Percentiles rank a stretch among this genome's conserved stretches.
phyloP scores from a whole-genome alignment of 2,329 filamentous ascomycete genomes.

The Esteya vermicola region DNA sequence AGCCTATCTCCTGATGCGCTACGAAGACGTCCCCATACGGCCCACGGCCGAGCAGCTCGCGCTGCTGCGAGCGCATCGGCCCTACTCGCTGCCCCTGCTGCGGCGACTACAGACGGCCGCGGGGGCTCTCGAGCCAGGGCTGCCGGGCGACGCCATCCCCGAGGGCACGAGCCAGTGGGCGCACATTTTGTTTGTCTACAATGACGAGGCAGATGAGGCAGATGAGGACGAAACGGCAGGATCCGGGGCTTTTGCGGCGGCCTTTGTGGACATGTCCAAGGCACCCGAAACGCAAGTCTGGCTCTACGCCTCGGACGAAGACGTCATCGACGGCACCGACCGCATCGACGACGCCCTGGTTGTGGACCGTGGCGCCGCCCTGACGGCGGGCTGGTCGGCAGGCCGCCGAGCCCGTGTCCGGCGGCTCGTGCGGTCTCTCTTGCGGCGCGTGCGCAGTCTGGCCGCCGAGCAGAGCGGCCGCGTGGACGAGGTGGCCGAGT shows the following conservation, averaged over 20 bases:
- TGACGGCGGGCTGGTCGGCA: slow-evolving; percentile 4
- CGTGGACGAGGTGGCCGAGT: slow-evolving; percentile 9
- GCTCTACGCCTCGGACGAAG: slow-evolving; percentile 42
- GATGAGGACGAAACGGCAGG: slow-evolving; percentile 10
- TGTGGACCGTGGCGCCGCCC: slow-evolving; percentile 12
- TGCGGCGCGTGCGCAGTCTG: slow-evolving; percentile 15
- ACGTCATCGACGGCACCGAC: slow-evolving; percentile 6
- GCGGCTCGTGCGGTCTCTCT: slow-evolving; percentile 18
- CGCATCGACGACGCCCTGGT: slow-evolving; percentile 11
- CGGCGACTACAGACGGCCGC: slow-evolving; percentile 44
- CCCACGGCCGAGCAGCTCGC: slow-evolving; percentile 21
- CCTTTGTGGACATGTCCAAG: slow-evolving; percentile 46
- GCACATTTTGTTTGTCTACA: neutral
- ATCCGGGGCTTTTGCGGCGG: slow-evolving; percentile 32
- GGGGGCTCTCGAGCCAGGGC: slow-evolving; percentile 8
- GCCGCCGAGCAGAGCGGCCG: slow-evolving; percentile 9
- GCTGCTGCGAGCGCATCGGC: slow-evolving; percentile 36
- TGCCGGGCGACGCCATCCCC: slow-evolving; percentile 19
- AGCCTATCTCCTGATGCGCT: too few species aligned
- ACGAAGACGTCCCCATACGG: slow-evolving; percentile 10
- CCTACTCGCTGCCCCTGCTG: slow-evolving; percentile 43
- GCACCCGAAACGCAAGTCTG: slow-evolving; percentile 51
- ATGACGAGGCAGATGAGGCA: slow-evolving; percentile 15
- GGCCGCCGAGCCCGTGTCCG: slow-evolving; percentile 5
- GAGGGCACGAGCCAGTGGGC: slow-evolving; percentile 26